Evolutionary conservation across 345 rosid genomes (phyloP).

Genomic region (Conringia planisiliqua): DNA sequence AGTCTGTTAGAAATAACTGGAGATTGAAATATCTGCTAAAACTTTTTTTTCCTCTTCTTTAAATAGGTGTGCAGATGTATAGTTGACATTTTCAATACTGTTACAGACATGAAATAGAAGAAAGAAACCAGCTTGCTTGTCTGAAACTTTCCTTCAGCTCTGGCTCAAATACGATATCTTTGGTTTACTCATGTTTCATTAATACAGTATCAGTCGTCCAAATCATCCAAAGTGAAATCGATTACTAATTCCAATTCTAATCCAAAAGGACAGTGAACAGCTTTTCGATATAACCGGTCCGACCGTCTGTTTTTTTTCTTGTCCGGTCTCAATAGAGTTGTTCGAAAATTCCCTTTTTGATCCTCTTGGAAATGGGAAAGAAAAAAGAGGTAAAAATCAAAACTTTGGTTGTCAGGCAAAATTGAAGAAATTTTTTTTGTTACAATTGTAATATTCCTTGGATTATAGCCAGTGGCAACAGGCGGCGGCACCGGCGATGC

Average conservation of each 20-base stretch:
- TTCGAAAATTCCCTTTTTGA: neutral
- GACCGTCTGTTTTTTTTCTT: neutral
- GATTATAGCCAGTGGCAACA: slow-evolving; percentile 16
- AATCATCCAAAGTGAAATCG: neutral
- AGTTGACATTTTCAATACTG: neutral
- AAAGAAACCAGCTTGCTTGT: neutral
- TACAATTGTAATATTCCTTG: no score
- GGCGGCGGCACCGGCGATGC: neutral
- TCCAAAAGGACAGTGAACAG: neutral
- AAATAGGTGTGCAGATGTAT: neutral
- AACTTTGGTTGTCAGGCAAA: neutral
- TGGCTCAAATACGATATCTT: neutral
- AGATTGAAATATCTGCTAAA: neutral
- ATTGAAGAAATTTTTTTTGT: neutral
- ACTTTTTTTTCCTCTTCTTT: neutral
- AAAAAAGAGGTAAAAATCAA: neutral
- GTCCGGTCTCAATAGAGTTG: neutral
- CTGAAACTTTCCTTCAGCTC: neutral
- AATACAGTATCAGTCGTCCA: neutral
- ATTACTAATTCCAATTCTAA: neutral
- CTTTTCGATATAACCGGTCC: neutral
- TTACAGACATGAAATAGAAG: neutral
- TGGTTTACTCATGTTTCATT: neutral
- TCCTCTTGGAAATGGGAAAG: neutral
- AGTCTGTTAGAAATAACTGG: neutral